Base-by-base conservation (phyloP, 140 eudicot genomes). In the Senecio squalidus region DNA sequence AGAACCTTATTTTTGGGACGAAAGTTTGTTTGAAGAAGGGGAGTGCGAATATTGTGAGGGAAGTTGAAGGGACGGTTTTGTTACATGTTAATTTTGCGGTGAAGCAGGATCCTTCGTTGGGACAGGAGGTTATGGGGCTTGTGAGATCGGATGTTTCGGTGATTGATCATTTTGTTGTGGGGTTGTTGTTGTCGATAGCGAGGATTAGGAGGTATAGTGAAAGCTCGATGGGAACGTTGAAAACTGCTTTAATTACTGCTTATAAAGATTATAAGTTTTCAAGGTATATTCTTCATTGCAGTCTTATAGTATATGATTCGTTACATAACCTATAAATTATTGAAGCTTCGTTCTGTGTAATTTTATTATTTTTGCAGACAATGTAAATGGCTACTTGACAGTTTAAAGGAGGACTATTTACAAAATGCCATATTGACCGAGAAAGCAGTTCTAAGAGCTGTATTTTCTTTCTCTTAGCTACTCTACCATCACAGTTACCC, bases 51-150 rank as follows among this genome's bases (percentile, higher is more conserved):
- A 74, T 76, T 3, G 43, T 78, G 54, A 78, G 79, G 76, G 94
- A 88, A 58, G 94, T 88, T 9, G 96, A 88, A 64, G 96, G 96
- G 74, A 88, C 96, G 18, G 84, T 84, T 31, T 61, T 88, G 79
- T 77, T 88, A 29, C 94, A 88, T 80, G 82, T 88, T 45, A 88
- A 88, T 76, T 88, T 88, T 41, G 96, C 94, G 0, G 96, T 88
- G n/a, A 88, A 88, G 66, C 96, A 88, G 78, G 94, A 88, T 31
- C 94, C 87, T 31, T 88, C 94, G 3, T 58, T 88, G 43, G 96
- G 86, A 1, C 94, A 84, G 67, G 94, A 88, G 45, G 66, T 88
- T 47, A 38, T 88, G 76, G 87, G 90, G 77, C 57, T 88, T 38
- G 83, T 88, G 60, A 84, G 68, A 63, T 34, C 64, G 45, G 84